Evolutionary conservation across 306 rosid genomes (phyloP).

Genomic region (Castanea crenata): DNA sequence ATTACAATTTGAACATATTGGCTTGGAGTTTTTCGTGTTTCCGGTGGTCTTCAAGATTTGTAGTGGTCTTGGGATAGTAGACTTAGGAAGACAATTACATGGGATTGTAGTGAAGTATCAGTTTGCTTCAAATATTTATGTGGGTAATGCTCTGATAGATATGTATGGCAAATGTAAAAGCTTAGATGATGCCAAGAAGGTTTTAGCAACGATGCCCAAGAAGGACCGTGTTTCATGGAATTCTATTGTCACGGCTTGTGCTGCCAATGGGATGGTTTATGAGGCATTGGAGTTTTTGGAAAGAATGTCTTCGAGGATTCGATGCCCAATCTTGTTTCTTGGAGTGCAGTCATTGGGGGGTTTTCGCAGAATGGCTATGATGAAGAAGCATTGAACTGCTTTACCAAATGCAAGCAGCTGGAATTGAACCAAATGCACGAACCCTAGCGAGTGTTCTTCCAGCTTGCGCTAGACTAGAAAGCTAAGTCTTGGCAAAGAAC

Average conservation of each 20-base stretch:
- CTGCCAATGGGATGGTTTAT: conserved; percentile 41
- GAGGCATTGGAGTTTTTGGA: conserved; percentile 50
- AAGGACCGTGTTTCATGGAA: conserved; percentile 58
- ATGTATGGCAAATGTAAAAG: conserved; percentile 59
- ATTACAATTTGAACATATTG: conserved; percentile 18
- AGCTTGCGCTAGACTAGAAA: conserved; percentile 43
- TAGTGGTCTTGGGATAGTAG: conserved; percentile 32
- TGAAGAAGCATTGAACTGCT: conserved; percentile 44
- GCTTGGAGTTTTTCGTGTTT: conserved; percentile 42
- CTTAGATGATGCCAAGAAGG: conserved; percentile 44
- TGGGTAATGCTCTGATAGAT: conserved; percentile 52
- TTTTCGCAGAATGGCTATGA: conserved; percentile 55
- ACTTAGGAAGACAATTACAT: conserved; percentile 44
- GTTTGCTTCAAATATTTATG: conserved; percentile 35
- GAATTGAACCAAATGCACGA: conserved; percentile 43
- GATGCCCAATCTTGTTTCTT: conserved; percentile 47
- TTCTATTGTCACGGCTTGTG: conserved; percentile 49
- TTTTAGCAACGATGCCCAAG: conserved; percentile 30
- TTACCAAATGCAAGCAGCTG: conserved; percentile 38
- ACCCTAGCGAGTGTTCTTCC: conserved; percentile 53
- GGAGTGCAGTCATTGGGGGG: conserved; percentile 62
- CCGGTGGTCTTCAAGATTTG: conserved; percentile 45
- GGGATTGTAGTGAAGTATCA: conserved; percentile 32
- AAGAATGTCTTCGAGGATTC: conserved; percentile 29
- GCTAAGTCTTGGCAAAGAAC: conserved; percentile 41